A percentile compares a stretch with the other conserved stretches of the same genome.
These are phyloP conservation scores for Trichoderma virens DNA, from an alignment of 495 filamentous ascomycete species.

Conservation along the genomic window DNA sequence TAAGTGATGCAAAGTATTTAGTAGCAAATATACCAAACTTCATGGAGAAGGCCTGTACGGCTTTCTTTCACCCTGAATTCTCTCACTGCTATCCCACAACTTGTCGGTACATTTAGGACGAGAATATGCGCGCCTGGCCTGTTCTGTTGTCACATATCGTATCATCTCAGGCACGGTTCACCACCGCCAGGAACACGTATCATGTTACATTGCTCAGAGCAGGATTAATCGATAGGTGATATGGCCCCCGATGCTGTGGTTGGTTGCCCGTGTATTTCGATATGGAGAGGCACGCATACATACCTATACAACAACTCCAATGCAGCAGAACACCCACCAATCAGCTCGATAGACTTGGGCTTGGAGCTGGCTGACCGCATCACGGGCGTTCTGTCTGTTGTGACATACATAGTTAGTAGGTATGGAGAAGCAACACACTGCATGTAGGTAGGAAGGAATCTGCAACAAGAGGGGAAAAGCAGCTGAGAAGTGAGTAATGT, in stretches of 20 bases:
- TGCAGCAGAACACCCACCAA: background rate
- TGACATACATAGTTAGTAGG: too few relatives aligned
- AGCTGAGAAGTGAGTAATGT: background rate
- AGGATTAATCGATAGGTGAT: background rate
- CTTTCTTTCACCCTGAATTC: too few relatives aligned
- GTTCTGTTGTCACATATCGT: background rate
- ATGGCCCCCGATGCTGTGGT: too few relatives aligned
- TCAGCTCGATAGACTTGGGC: background rate
- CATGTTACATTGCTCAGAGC: constrained; percentile 1
- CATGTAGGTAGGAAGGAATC: background rate
- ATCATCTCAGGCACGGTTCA: background rate
- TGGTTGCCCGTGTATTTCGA: too few relatives aligned
- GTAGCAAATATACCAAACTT: too few relatives aligned
- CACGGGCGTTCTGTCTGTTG: background rate
- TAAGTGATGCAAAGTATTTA: too few relatives aligned
- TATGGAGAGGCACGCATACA: too few relatives aligned
- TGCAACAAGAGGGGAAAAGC: background rate
- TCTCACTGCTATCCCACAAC: too few relatives aligned
- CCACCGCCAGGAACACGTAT: constrained; percentile 1
- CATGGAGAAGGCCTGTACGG: too few relatives aligned
- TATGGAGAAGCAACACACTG: too few relatives aligned
- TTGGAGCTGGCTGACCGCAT: background rate
- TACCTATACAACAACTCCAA: too few relatives aligned
- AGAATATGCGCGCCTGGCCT: too few relatives aligned
- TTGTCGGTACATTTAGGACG: background rate